Evolutionary conservation across 257 asterid genomes (phyloP), one percentile per base, ranked within the genome.

Genomic region (Fraxinus cuspidata): DNA sequence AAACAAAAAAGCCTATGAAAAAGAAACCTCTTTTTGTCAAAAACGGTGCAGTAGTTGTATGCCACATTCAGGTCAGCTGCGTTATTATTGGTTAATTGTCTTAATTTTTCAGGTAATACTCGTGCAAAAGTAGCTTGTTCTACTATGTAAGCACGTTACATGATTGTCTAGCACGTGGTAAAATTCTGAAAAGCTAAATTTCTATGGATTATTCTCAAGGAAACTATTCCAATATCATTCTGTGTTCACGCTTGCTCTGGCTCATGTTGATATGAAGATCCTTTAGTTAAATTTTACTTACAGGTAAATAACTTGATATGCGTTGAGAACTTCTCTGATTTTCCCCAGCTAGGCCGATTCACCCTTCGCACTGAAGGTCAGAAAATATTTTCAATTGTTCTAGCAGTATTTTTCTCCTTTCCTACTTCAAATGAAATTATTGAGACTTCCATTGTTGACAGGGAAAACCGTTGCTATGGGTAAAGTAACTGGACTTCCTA

Each of bases 331-430:
- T 96, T 90, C 74, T 69, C 88, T 3, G 96, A 93, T 81, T 89
- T 90, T 81, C 77, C 97, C 23, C 98, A 92, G 65, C 89, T 96
- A 73, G 99, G 99, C 51, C 85, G 97, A 81, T 96, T 96, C 84
- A 93, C 98, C 73, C 98, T 96, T 74, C 97, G 99, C 53, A 88
- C 92, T 8, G 98, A 93, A 92, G 99, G 99, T 90, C 73, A 72
- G 75, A 37, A n/a, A 60, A 40, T 47, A 66, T 75, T 58, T 74
- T 16, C 32, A 77, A 64, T 66, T 72, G 47, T 56, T 60, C 16
- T n/a, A 12, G n/a, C 37, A 70, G 6, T 68, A 16, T 18, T 66
- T 19, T 9, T 80, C 70, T 83, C 2, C 53, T 42, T 82, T 35
- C 76, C 66, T 64, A 35, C 44, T 65, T 21, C 37, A 1, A 23